Evolutionary conservation across 2,329 filamentous ascomycete genomes (phyloP).

Genomic region (Teratosphaeria pseudoeucalypti): DNA sequence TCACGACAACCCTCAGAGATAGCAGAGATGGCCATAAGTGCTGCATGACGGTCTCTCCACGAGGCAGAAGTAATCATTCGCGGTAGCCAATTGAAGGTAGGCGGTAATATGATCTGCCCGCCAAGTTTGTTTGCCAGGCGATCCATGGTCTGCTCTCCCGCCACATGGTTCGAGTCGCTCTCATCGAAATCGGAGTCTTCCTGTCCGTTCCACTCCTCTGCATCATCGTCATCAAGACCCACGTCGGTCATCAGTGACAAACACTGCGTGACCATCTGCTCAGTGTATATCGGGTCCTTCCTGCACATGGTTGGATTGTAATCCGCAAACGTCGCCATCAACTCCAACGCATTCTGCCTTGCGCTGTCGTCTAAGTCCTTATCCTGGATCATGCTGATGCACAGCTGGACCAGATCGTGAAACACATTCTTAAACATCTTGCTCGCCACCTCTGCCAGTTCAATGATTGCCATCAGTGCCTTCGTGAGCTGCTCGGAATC

Average conservation of each 20-base stretch:
- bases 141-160: slow-evolving; percentile 97
- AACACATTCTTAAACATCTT: slow-evolving; percentile 98
- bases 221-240: slow-evolving; percentile 87
- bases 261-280: slow-evolving; percentile 97
- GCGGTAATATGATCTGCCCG: slow-evolving; percentile 80
- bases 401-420: slow-evolving; percentile 83
- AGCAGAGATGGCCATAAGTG: slow-evolving; percentile 95
- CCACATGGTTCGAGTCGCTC: slow-evolving; percentile 93
- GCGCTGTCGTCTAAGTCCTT: slow-evolving; percentile 87
- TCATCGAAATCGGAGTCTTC: slow-evolving; percentile 95
- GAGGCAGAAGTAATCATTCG: slow-evolving; percentile 93
- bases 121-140: slow-evolving; percentile 93
- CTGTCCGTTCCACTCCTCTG: slow-evolving; percentile 80
- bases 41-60: slow-evolving; percentile 92
- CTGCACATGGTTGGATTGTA: slow-evolving; percentile 89
- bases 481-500: slow-evolving; percentile 88
- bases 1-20: slow-evolving; percentile 96
- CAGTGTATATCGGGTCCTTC: slow-evolving; percentile 84
- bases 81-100: slow-evolving; percentile 93
- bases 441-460: slow-evolving; percentile 83
- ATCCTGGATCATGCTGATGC: slow-evolving; percentile 85
- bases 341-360: slow-evolving; percentile 86
- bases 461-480: slow-evolving; percentile 82
- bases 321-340: slow-evolving; percentile 97
- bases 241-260: slow-evolving; percentile 97